A percentile compares a stretch with the other conserved stretches of the same genome.
Conservation (phyloP, 768 basidiomycete species). For the Psilocybe azurescens region DNA sequence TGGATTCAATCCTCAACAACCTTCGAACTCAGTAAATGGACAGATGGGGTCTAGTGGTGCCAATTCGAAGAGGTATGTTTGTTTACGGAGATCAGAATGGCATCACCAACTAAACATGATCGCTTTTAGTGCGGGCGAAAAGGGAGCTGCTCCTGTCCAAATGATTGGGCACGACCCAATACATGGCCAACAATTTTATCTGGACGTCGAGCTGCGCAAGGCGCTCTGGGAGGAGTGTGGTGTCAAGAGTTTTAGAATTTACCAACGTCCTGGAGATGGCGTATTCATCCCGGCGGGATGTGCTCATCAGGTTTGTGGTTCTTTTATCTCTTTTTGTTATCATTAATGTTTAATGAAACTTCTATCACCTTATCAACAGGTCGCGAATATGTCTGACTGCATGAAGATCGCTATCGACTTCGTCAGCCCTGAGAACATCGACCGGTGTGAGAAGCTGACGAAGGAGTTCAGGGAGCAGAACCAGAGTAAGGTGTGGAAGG, state of each 20-base stretch:
- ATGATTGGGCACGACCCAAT: conserved; percentile 80
- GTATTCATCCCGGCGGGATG: conserved; percentile 96
- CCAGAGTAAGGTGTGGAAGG: conserved; percentile 88
- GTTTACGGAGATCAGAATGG: not conserved
- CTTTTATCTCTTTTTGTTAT: not conserved
- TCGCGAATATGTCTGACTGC: conserved; percentile 92
- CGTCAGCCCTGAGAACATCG: conserved; percentile 92
- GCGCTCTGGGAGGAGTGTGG: conserved; percentile 70
- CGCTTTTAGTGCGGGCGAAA: conserved; percentile 15
- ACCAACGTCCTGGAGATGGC: conserved; percentile 91
- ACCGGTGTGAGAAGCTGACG: conserved; percentile 83
- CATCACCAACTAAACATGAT: not conserved
- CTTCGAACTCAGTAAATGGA: conserved; percentile 7
- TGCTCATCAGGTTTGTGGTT: conserved; percentile 75
- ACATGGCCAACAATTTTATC: conserved; percentile 87
- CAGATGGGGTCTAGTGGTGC: not conserved
- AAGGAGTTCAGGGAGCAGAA: conserved; percentile 92
- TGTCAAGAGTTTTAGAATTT: conserved; percentile 82
- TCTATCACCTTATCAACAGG: conserved; percentile 44
- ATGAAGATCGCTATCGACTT: conserved; percentile 97
- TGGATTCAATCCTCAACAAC: conserved; percentile 26
- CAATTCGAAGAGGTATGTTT: conserved; percentile 9
- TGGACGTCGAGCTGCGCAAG: conserved; percentile 71
- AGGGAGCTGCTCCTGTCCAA: conserved; percentile 28
- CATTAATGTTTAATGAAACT: not conserved